Conservation (phyloP, 2,329 filamentous ascomycete species). For the Didymella segeticola region DNA sequence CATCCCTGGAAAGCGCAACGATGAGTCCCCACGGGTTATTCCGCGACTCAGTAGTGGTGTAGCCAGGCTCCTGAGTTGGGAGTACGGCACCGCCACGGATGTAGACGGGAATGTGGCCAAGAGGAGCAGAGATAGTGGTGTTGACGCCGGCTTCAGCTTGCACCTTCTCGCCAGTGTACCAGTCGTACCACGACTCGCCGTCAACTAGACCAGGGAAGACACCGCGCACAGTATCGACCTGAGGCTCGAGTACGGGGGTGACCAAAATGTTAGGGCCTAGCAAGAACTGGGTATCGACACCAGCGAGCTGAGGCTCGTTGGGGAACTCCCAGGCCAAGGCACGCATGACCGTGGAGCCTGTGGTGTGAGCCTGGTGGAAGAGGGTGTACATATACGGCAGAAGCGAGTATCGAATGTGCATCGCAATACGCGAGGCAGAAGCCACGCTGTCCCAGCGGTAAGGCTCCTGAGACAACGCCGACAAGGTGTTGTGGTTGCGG, state of each 20-base stretch:
- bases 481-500: conserved; percentile 74
- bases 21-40: conserved; percentile 72
- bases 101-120: conserved; percentile 75
- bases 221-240: conserved; percentile 66
- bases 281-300: conserved; percentile 74
- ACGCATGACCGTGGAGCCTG: conserved; percentile 73
- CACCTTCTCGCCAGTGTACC: conserved; percentile 72
- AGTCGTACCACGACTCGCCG: conserved; percentile 76
- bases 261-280: conserved; percentile 71
- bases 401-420: conserved; percentile 73
- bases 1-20: conserved; percentile 63
- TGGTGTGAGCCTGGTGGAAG: conserved; percentile 69
- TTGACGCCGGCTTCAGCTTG: conserved; percentile 61
- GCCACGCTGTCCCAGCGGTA: conserved; percentile 73
- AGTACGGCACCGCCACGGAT: conserved; percentile 72
- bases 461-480: conserved; percentile 70
- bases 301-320: conserved; percentile 70
- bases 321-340: conserved; percentile 78
- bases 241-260: conserved; percentile 70
- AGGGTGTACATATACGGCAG: conserved; percentile 80
- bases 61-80: conserved; percentile 70
- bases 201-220: conserved; percentile 71
- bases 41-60: conserved; percentile 70
- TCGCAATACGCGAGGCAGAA: conserved; percentile 69
- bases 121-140: conserved; percentile 65